Percentiles rank a stretch among this genome's conserved stretches.
Evolutionary conservation across 139 green algal genomes (phyloP).

Genomic region (Volvox reticuliferus): DNA sequence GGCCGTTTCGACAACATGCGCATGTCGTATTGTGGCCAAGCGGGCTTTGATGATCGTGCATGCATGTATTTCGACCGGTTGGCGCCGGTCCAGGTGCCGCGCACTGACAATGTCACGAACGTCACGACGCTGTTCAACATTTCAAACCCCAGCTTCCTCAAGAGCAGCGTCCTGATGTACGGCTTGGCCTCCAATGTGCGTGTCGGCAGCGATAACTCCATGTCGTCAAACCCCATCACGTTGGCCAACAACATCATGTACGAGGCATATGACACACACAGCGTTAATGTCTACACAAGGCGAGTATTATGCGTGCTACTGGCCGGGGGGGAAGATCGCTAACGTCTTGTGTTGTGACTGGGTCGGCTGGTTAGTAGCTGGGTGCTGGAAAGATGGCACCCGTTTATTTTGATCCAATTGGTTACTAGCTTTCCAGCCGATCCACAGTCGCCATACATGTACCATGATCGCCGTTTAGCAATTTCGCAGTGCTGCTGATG

Average conservation of each 20-base stretch:
- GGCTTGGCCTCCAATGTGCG: slow-evolving; percentile 49
- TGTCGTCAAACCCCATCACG: not conserved
- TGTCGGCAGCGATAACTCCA: not conserved
- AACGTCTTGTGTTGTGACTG: too few relatives aligned
- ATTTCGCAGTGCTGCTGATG: too few relatives aligned
- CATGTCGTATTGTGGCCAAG: slow-evolving; percentile 53
- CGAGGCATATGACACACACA: slow-evolving; percentile 17
- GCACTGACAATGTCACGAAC: not conserved
- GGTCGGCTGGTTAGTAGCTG: too few relatives aligned
- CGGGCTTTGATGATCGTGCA: slow-evolving; percentile 21
- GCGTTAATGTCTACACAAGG: not conserved
- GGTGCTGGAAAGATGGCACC: too few relatives aligned
- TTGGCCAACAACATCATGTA: slow-evolving; percentile 30
- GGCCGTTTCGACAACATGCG: slow-evolving; percentile 19
- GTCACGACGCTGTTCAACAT: slow-evolving; percentile 29
- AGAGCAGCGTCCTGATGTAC: slow-evolving; percentile 15
- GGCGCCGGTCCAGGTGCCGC: not conserved
- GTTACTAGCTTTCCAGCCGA: too few relatives aligned
- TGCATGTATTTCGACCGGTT: slow-evolving; percentile 36
- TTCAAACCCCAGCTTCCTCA: slow-evolving; percentile 50
- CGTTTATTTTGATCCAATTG: too few relatives aligned
- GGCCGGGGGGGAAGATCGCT: too few relatives aligned
- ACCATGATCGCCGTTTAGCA: too few relatives aligned
- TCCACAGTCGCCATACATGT: too few relatives aligned
- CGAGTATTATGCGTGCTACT: not conserved